These are phyloP conservation scores for Phytophthora ramorum DNA, from an alignment of 352 stramenopile genomes.

Conservation along the genomic window DNA sequence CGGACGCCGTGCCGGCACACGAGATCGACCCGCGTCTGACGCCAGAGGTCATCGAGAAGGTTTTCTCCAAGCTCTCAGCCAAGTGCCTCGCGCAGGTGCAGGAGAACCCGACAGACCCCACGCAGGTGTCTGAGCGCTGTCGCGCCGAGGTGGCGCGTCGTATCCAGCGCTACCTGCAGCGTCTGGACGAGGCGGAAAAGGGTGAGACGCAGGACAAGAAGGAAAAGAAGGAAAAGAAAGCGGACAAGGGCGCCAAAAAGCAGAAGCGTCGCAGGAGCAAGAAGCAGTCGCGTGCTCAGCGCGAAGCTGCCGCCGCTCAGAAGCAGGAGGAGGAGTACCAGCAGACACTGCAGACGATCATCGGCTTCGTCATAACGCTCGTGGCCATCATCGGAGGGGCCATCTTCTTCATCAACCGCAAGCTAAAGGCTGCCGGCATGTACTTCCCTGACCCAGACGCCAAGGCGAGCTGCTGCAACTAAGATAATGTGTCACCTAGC, in stretches of 20 bases:
- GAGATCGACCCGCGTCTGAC: conserved; percentile 59
- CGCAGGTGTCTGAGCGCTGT: conserved; percentile 74
- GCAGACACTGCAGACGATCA: conserved; percentile 70
- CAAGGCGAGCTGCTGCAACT: conserved; percentile 68
- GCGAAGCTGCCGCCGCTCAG: conserved; percentile 52
- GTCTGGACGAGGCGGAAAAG: conserved; percentile 49
- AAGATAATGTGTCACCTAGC: conserved; percentile 9
- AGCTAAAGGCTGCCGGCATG: conserved; percentile 83
- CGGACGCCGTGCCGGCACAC: conserved; percentile 21
- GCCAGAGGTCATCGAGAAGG: conserved; percentile 64
- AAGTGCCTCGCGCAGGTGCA: conserved; percentile 79
- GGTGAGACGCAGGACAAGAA: conserved; percentile 31
- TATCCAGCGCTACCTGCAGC: conserved; percentile 70
- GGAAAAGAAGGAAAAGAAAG: conserved; percentile 21
- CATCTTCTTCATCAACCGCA: conserved; percentile 84
- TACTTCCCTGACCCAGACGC: conserved; percentile 74
- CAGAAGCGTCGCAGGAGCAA: conserved; percentile 64
- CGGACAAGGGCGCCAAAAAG: conserved; percentile 42
- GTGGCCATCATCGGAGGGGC: conserved; percentile 60
- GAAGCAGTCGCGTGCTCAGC: conserved; percentile 65
- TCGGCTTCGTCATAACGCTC: conserved; percentile 73
- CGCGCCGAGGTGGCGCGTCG: conserved; percentile 57
- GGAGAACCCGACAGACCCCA: conserved; percentile 66
- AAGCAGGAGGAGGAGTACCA: conserved; percentile 80
- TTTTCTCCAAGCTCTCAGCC: conserved; percentile 79